Base-by-base conservation (phyloP, 805 yeast genomes). In the Candida germanica region DNA sequence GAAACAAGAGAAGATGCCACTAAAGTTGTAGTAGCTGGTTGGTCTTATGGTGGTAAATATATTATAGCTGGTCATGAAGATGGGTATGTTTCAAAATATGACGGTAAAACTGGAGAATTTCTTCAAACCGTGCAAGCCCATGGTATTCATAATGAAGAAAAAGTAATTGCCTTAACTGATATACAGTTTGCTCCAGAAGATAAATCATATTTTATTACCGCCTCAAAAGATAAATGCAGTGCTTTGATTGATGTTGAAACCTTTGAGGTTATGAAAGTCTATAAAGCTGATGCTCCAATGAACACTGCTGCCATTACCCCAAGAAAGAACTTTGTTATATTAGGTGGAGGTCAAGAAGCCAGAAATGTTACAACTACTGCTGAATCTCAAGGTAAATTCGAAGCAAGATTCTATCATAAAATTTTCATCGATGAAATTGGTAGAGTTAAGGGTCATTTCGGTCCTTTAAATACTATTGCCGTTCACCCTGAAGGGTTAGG, bases 281-380 rank as follows among this genome's bases (percentile, higher is more conserved):
- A 73, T 63, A 77, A 73, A 50, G 81, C 96, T 5, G 97, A 88
- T 59, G 88, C 95, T 35, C 97, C 98, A 40, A 75, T 93, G 74
- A 93, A 93, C 71, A 78, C 95, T 24, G 98, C 98, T 13, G 83
- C 95, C 47, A 83, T 93, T 49, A 89, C 98, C 11, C 94, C 98
- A 17, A 71, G 80, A 39, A 93, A 93, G 68, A 91, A 93, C 57
- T 91, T 82, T 58, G 84, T 93, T 44, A 82, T 93, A 33, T 73
- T 93, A 44, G 98, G 98, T 36, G 99, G 99, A 69, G 99, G 99
- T 80, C 98, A 93, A 72, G 98, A 88, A 54, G 98, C 98, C 26
- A 80, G 88, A 64, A 95, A 89, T 61, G 99, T 93, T 57, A 93
- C 99, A 28, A 93, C 98, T n/a, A 88, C 98, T 18, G 77, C 93